A percentile compares a stretch with the other conserved stretches of the same genome.
Evolutionary conservation across 2,329 filamentous ascomycete species (phyloP).

Genomic region (Cordyceps javanica): DNA sequence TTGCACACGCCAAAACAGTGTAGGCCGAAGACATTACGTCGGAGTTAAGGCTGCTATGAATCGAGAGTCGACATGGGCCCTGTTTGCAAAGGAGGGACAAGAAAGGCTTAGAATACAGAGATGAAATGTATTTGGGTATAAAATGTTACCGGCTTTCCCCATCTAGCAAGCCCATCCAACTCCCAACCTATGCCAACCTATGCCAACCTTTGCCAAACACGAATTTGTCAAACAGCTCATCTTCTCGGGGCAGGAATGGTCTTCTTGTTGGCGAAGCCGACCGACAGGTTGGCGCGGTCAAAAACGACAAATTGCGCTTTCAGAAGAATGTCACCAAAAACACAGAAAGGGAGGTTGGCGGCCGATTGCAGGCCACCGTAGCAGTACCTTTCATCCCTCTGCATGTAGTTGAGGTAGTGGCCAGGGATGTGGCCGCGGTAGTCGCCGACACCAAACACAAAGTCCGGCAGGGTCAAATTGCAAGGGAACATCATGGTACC

Average conservation of each 20-base stretch:
- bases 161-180: no score
- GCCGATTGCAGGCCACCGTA: conserved; percentile 34
- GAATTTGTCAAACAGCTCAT: not conserved
- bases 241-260: conserved; percentile 9
- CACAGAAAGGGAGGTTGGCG: conserved; percentile 29
- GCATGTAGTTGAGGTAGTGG: conserved; percentile 32
- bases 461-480: conserved; percentile 40
- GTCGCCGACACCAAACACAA: conserved; percentile 27
- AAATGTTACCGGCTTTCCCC: no score
- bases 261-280: conserved; percentile 36
- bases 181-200: no score
- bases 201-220: no score
- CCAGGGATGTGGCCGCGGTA: conserved; percentile 31
- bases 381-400: conserved; percentile 22
- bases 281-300: conserved; percentile 23
- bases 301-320: conserved; percentile 41
- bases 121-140: not conserved
- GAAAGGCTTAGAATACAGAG: not conserved
- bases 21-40: not conserved
- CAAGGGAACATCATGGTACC: conserved; percentile 58
- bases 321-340: conserved; percentile 37
- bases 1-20: not conserved
- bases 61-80: not conserved
- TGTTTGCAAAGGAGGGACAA: no score
- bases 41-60: not conserved